A percentile compares a stretch with the other conserved stretches of the same genome.
Conservation (phyloP, 1,284 basidiomycete genomes). For the Marasmius tenuissimus region DNA sequence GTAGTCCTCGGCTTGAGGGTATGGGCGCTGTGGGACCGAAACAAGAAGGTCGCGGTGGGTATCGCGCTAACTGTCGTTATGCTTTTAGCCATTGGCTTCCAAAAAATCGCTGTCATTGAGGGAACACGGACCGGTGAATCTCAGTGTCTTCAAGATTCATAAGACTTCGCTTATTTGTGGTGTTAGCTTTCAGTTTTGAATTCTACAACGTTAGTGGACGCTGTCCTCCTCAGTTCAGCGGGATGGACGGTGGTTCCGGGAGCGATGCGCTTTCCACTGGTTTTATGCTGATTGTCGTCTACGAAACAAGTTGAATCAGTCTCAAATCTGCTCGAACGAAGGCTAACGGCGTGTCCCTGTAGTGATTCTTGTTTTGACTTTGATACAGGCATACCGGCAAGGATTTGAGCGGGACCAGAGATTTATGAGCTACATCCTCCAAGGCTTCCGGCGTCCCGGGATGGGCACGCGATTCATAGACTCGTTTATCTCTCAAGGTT, state of each 20-base stretch:
- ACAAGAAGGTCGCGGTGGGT: neutral
- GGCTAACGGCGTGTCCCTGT: neutral
- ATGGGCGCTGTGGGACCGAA: neutral
- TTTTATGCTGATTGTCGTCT: neutral
- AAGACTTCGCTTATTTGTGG: too few relatives aligned
- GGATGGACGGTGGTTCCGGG: neutral
- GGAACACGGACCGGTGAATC: neutral
- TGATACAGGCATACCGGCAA: neutral
- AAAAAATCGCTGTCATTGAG: neutral
- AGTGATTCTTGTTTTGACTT: neutral
- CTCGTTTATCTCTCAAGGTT: neutral
- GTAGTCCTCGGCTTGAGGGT: neutral
- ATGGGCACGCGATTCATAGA: neutral
- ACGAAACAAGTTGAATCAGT: neutral
- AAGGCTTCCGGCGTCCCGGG: neutral
- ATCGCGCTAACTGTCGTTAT: neutral
- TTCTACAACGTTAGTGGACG: neutral
- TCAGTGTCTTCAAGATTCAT: too few relatives aligned
- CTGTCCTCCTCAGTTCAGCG: neutral
- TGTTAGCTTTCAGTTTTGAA: neutral
- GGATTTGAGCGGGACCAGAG: neutral
- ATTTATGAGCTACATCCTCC: neutral
- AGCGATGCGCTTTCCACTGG: neutral
- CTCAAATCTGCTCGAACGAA: neutral
- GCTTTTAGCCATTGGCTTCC: neutral